Evolutionary conservation across 805 yeast genomes (phyloP), one percentile per base, ranked within the genome.

Genomic region (Ascoidea asiatica): DNA sequence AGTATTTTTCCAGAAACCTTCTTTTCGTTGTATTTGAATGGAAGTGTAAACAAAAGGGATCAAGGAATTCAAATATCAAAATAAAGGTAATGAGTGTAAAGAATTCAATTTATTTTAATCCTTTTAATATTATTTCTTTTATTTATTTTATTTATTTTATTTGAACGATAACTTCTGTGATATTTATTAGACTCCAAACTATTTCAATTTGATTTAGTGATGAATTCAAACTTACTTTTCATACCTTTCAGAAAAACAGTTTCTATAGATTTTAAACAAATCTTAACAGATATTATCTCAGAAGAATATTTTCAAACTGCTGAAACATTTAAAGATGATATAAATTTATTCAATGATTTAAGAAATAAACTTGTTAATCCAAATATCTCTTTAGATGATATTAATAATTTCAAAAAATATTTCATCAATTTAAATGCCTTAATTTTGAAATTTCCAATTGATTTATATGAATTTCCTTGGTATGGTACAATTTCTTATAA

Each of bases 381-480:
- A 1, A 64, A 61, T 8, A 59, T 58, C 5, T 55, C 70, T 0
- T 45, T 63, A 1, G 63, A 63, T n/a, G 65, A 65, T 36, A 44
- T 71, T 4, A 59, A 59, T 0, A 44, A 58, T 1, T 50, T 76
- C 33, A 61, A 63, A 39, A 56, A 68, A 39, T 85, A 82, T 55
- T 72, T 66, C 50, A 49, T 60, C 4, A 69, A 69, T 39, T 50
- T 84, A 8, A 47, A 59, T 1, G 64, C 64, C 6, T 46, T 83
- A 5, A 59, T 60, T 36, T 46, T 59, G 41, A 84, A 81, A 54
- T 81, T 89, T 47, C 87, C 92, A 0, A 66, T 66, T 22, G 81
- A 80, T 49, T 64, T 70, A 18, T 61, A 75, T 6, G 71, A 67
- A 37, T 81, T 86, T 51, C 67, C 75, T 0, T 90, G 97, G 97